Evolutionary conservation across 306 rosid genomes (phyloP).

Genomic region (Gastrolobium villosum): DNA sequence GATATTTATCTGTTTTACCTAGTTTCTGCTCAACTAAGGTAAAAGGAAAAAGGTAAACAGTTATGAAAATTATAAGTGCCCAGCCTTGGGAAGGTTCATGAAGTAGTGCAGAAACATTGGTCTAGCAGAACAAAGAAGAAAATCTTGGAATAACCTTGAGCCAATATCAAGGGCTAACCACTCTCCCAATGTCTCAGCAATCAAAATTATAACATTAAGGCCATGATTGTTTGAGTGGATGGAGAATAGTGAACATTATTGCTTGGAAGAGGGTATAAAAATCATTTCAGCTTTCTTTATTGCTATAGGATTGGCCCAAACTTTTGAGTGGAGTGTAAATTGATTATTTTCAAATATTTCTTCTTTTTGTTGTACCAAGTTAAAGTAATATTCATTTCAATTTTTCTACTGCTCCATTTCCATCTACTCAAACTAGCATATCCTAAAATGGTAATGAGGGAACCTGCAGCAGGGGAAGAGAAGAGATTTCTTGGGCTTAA

Average conservation of each 20-base stretch:
- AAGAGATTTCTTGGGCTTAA: background rate
- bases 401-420: background rate
- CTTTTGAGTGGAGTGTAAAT: background rate
- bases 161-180: background rate
- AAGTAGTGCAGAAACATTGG: slow-evolving; percentile 17
- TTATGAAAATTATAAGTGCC: background rate
- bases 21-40: background rate
- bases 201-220: background rate
- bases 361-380: background rate
- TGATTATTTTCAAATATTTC: background rate
- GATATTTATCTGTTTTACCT: background rate
- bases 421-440: background rate
- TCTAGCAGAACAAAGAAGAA: background rate
- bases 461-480: background rate
- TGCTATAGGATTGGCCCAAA: background rate
- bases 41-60: background rate
- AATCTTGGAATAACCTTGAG: background rate
- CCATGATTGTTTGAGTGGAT: background rate
- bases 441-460: background rate
- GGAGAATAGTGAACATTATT: background rate
- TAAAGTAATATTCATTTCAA: background rate
- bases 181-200: slow-evolving; percentile 15
- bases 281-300: background rate
- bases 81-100: background rate
- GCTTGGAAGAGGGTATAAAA: background rate